A percentile compares a stretch with the other conserved stretches of the same genome.
phyloP scores from a whole-genome alignment of 2,329 filamentous ascomycete species.

The Aspergillus versicolor region DNA sequence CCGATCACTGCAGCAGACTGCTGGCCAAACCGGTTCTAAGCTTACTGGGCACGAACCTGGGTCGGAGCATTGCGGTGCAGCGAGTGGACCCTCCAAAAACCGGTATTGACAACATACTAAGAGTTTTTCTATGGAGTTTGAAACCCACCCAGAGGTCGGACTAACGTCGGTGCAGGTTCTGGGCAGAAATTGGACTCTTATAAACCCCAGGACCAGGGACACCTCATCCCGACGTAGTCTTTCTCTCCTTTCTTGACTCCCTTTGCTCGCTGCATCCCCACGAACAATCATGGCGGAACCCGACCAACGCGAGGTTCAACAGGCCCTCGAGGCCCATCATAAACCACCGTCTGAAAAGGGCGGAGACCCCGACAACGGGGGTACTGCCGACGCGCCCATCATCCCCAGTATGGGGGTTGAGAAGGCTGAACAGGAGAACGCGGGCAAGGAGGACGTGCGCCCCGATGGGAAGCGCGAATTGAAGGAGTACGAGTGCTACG shows the following conservation, averaged over 20 bases:
- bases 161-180: not conserved
- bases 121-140: too few relatives aligned
- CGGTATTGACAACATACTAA: not conserved
- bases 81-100: too few relatives aligned
- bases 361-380: not conserved
- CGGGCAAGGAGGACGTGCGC: not conserved
- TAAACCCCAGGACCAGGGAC: not conserved
- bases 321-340: not conserved
- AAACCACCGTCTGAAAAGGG: not conserved
- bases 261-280: not conserved
- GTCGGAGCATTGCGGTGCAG: too few relatives aligned
- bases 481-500: conserved; percentile 58
- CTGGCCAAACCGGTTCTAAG: too few relatives aligned
- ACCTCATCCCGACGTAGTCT: not conserved
- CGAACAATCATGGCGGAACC: not conserved
- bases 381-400: not conserved
- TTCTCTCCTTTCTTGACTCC: not conserved
- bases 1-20: too few relatives aligned
- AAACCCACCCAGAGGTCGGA: not conserved
- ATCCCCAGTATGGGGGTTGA: not conserved
- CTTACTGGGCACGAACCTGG: too few relatives aligned
- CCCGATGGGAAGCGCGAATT: conserved; percentile 38
- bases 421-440: not conserved
- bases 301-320: not conserved
- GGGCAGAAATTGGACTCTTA: not conserved